Conservation (phyloP, 441 rosid species). For the Dalechampia spathulata region DNA sequence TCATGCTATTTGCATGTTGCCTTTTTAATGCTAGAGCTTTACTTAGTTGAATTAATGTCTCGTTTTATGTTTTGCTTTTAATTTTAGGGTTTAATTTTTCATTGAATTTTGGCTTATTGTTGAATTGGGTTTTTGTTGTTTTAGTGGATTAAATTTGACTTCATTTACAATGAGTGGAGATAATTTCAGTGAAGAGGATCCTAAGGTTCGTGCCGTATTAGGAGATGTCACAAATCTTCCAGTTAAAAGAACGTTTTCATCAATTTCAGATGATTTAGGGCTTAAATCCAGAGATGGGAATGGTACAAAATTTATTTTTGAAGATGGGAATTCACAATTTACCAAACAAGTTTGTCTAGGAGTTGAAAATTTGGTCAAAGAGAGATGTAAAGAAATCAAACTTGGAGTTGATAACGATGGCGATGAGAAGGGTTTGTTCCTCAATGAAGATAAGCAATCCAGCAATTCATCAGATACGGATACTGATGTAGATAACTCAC, state of each 20-base stretch:
- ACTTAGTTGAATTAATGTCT: no score
- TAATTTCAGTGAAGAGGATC: slow-evolving; percentile 24
- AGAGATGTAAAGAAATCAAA: slow-evolving; percentile 26
- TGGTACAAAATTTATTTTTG: slow-evolving; percentile 17
- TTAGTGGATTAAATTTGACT: background rate
- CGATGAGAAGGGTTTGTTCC: slow-evolving; percentile 6
- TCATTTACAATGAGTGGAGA: slow-evolving; percentile 40
- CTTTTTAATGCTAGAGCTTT: no score
- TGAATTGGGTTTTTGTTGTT: background rate
- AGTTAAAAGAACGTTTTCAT: slow-evolving; percentile 40
- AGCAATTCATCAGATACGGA: slow-evolving; percentile 16
- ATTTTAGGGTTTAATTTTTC: background rate
- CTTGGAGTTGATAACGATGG: slow-evolving; percentile 9
- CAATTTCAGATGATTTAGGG: slow-evolving; percentile 32
- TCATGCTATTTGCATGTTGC: no score
- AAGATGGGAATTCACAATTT: slow-evolving; percentile 24
- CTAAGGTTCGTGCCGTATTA: slow-evolving; percentile 29
- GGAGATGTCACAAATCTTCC: slow-evolving; percentile 58
- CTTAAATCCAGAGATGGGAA: slow-evolving; percentile 30
- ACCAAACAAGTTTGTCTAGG: slow-evolving; percentile 34
- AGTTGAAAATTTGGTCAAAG: slow-evolving; percentile 40
- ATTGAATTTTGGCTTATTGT: background rate
- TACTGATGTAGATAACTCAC: slow-evolving; percentile 7
- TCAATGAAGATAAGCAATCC: slow-evolving; percentile 18
- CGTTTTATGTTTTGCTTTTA: no score